These are phyloP conservation scores for Paecilomyces sp. DNA, from an alignment of 2,329 filamentous ascomycete genomes.

Conservation along the genomic window DNA sequence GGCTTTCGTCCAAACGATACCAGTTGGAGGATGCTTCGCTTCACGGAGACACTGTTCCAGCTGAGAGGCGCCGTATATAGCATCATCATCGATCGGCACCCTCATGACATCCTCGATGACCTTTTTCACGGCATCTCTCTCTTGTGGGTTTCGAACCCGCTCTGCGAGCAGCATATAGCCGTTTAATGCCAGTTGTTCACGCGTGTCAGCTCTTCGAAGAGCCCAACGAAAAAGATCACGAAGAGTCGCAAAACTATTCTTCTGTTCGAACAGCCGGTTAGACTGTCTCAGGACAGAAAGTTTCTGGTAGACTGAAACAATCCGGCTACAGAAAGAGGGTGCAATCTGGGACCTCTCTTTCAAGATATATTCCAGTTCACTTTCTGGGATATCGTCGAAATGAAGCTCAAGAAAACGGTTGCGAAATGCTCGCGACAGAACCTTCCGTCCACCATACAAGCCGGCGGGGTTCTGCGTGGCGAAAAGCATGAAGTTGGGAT, in stretches of 20 bases:
- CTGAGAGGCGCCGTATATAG: slow-evolving; percentile 60
- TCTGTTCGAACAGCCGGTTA: slow-evolving; percentile 88
- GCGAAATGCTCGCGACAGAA: slow-evolving; percentile 86
- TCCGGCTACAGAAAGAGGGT: slow-evolving; percentile 81
- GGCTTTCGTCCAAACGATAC: slow-evolving; percentile 85
- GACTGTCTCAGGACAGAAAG: slow-evolving; percentile 85
- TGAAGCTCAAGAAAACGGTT: slow-evolving; percentile 96
- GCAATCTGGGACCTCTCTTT: slow-evolving; percentile 83
- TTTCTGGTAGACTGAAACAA: slow-evolving; percentile 90
- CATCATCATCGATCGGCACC: slow-evolving; percentile 66
- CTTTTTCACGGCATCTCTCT: slow-evolving; percentile 73
- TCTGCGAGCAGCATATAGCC: slow-evolving; percentile 96
- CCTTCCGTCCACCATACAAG: slow-evolving; percentile 89
- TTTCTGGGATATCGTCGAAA: slow-evolving; percentile 95
- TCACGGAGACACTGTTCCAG: slow-evolving; percentile 51
- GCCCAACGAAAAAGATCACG: slow-evolving; percentile 97
- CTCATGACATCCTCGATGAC: slow-evolving; percentile 89
- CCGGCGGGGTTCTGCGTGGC: slow-evolving; percentile 96
- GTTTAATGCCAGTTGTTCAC: slow-evolving; percentile 82
- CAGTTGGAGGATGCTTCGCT: slow-evolving; percentile 19
- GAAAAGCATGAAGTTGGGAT: slow-evolving; percentile 95
- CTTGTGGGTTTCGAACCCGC: slow-evolving; percentile 83
- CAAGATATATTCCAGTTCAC: slow-evolving; percentile 85
- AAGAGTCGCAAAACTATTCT: slow-evolving; percentile 92
- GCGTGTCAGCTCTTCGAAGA: slow-evolving; percentile 70